Conservation (phyloP, 2,329 filamentous ascomycete genomes). For the Neophaeococcomyces mojaviensis region DNA sequence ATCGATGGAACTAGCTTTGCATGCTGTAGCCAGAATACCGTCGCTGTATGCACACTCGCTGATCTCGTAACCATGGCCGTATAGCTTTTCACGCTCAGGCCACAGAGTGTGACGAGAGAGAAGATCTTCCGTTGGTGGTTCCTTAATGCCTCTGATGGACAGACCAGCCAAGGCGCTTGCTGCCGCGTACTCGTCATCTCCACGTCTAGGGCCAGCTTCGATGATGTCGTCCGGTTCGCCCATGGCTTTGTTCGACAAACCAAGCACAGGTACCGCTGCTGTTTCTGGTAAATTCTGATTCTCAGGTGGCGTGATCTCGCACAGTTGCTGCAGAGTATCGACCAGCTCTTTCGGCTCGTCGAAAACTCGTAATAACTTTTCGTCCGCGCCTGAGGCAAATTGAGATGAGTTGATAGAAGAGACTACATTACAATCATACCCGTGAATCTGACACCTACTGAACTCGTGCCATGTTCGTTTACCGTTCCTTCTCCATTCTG, state of each 20-base stretch:
- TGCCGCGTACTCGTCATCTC: conserved; percentile 32
- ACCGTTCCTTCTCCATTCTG: conserved; percentile 59
- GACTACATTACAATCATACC: conserved; percentile 95
- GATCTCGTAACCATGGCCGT: conserved; percentile 96
- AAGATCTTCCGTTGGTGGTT: conserved; percentile 82
- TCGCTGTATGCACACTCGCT: conserved; percentile 74
- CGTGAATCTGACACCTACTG: conserved; percentile 90
- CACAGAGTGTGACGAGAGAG: conserved; percentile 85
- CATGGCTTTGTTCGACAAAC: conserved; percentile 91
- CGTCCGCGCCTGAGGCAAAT: conserved; percentile 92
- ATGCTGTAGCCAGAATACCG: conserved; percentile 76
- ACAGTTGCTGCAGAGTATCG: conserved; percentile 60
- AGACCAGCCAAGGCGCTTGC: conserved; percentile 43
- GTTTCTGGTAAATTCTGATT: conserved; percentile 62
- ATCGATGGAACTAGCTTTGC: conserved; percentile 83
- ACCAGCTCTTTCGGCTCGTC: conserved; percentile 80
- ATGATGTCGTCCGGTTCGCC: conserved; percentile 41
- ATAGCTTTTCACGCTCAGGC: conserved; percentile 94
- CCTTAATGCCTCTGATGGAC: conserved; percentile 53
- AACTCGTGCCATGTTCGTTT: conserved; percentile 82
- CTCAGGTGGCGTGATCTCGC: conserved; percentile 46
- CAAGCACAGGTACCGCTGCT: conserved; percentile 89
- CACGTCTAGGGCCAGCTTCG: conserved; percentile 23
- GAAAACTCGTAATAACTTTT: conserved; percentile 96
- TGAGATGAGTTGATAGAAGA: conserved; percentile 63